phyloP scores from a whole-genome alignment of 352 stramenopile species.

The Pythium oligandrum region DNA sequence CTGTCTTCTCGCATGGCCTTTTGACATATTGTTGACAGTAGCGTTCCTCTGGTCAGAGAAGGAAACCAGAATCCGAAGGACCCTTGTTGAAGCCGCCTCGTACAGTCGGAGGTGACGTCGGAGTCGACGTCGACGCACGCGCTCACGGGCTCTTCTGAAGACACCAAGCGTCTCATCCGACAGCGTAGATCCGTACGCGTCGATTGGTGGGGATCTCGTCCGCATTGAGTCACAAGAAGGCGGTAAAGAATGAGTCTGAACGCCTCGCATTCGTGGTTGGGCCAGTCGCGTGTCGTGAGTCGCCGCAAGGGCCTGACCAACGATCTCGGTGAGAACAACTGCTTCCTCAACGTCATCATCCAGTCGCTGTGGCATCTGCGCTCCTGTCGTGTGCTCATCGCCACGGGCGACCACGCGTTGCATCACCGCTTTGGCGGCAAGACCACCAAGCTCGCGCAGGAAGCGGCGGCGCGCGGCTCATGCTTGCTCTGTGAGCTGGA shows the following conservation, averaged over 20 bases:
- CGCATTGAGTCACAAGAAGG: too few species aligned
- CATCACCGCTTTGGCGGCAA: conserved; percentile 56
- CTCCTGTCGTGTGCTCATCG: conserved; percentile 78
- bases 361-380: conserved; percentile 89
- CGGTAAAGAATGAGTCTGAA: not conserved
- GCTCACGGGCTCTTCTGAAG: too few species aligned
- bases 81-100: too few species aligned
- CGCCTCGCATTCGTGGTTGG: conserved; percentile 11
- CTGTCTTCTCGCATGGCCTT: too few species aligned
- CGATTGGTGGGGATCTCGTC: too few species aligned
- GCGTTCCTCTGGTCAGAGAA: too few species aligned
- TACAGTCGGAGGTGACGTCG: too few species aligned
- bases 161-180: too few species aligned
- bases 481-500: conserved; percentile 83
- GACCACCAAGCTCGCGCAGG: conserved; percentile 19
- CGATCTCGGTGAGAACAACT: conserved; percentile 85
- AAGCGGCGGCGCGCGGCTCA: conserved; percentile 8
- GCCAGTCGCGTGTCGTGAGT: conserved; percentile 33
- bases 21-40: too few species aligned
- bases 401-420: conserved; percentile 68
- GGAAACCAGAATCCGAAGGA: too few species aligned
- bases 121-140: too few species aligned
- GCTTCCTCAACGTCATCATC: conserved; percentile 90
- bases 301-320: conserved; percentile 81
- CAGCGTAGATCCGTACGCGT: too few species aligned